Conservation (phyloP, 805 yeast species). For the Ogataea degrootiae region DNA sequence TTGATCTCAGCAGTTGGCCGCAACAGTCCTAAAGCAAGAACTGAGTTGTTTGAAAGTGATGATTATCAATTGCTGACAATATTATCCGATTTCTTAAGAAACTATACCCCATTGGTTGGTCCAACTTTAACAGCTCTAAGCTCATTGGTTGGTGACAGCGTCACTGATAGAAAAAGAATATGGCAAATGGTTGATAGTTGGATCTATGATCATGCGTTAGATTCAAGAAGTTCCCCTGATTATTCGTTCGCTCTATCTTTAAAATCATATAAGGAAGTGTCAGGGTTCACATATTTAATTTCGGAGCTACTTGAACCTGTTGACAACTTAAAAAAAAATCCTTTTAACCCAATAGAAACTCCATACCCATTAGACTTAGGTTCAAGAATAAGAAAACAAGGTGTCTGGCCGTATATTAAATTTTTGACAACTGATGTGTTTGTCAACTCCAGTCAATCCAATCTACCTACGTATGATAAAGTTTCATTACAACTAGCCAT, state of each 20-base stretch:
- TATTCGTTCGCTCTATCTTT: slow-evolving; percentile 44
- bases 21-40: slow-evolving; percentile 32
- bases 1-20: slow-evolving; percentile 52
- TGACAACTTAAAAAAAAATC: slow-evolving; percentile 25
- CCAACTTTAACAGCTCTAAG: slow-evolving; percentile 53
- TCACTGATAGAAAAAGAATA: slow-evolving; percentile 40
- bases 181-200: slow-evolving; percentile 74
- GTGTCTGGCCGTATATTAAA: slow-evolving; percentile 78
- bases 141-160: slow-evolving; percentile 47
- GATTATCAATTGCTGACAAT: slow-evolving; percentile 26
- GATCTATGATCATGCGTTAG: slow-evolving; percentile 41
- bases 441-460: slow-evolving; percentile 42
- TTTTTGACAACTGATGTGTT: slow-evolving; percentile 66
- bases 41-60: slow-evolving; percentile 30
- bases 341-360: slow-evolving; percentile 36
- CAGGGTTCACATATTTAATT: slow-evolving; percentile 59
- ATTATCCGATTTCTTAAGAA: slow-evolving; percentile 23
- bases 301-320: slow-evolving; percentile 30
- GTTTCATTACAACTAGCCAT: slow-evolving; percentile 49
- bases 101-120: slow-evolving; percentile 34
- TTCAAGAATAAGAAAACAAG: slow-evolving; percentile 50
- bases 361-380: slow-evolving; percentile 67
- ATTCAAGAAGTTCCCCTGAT: slow-evolving; percentile 25
- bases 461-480: slow-evolving; percentile 32
- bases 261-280: slow-evolving; percentile 47